Evolutionary conservation across 2,329 filamentous ascomycete species (phyloP), one percentile per base, ranked within the genome.

Genomic region (Fusarium palustre): DNA sequence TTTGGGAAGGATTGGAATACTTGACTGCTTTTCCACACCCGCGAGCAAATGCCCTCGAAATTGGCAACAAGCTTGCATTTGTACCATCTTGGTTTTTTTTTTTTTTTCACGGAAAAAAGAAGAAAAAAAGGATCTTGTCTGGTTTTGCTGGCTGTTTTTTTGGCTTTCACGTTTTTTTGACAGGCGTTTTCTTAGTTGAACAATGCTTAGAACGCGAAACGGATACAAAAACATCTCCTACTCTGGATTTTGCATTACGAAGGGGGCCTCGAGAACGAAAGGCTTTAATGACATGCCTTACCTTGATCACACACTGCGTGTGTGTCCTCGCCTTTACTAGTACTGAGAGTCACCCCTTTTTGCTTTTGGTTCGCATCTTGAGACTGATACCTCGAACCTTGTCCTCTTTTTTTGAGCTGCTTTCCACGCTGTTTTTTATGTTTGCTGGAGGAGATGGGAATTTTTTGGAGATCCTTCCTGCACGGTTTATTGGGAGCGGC

Each of bases 201-300:
- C 52, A 70, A 55, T 70, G 66, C 72, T 68, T 72, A 69, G 59
- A 65, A 70, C 70, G 69, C 71, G 68, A 73, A 68, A 55, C 69
- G 72, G 59, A 63, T 61, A 61, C 56, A 61, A 69, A 62, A 69
- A 62, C 66, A 64, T 69, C 65, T 66, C 60, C 66, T 52, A 68
- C 59, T 70, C 56, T 66, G 59, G 59, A 63, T 62, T 63, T 48
- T 63, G 58, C 59, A 48, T 15, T 28, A 43, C 52, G 42, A 12
- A 30, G 16, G 42, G 54, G n/a, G 15, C 34, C 47, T 36, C 10
- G 39, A 13, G 62, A 60, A 65, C 22, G 22, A 53, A 46, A 48
- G 54, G 60, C 47, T 49, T 48, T 49, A 65, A 65, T 65, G 18
- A 8, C 45, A 20, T 28, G 42, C 16, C 31, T 31, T 60, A 59